Evolutionary conservation across 2,329 filamentous ascomycete genomes (phyloP).

Genomic region (Xylaria sp.): DNA sequence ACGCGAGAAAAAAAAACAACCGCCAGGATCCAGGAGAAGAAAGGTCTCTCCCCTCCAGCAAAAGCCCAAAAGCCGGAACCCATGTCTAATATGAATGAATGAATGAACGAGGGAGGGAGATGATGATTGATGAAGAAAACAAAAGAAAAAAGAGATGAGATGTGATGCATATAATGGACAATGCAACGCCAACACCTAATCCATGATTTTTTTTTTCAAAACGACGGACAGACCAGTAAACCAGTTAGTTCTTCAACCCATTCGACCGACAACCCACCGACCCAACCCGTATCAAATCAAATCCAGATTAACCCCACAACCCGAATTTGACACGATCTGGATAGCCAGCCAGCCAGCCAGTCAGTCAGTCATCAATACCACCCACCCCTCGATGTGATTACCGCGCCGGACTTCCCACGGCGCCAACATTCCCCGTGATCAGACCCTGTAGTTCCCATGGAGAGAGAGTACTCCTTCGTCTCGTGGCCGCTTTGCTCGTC

Average conservation of each 20-base stretch:
- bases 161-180: not conserved
- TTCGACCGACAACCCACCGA: too few relatives aligned
- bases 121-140: too few relatives aligned
- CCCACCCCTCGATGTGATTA: constrained; percentile 1
- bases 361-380: too few relatives aligned
- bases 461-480: constrained; percentile 78
- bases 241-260: too few relatives aligned
- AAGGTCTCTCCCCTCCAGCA: not conserved
- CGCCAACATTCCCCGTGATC: constrained; percentile 63
- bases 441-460: constrained; percentile 78
- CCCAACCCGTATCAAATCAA: too few relatives aligned
- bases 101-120: too few relatives aligned
- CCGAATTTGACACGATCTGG: not conserved
- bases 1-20: too few relatives aligned
- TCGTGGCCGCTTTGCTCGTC: constrained; percentile 64
- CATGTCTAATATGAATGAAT: not conserved
- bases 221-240: too few relatives aligned
- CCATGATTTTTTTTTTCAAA: too few relatives aligned
- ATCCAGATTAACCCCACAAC: not conserved
- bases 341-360: too few relatives aligned
- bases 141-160: not conserved
- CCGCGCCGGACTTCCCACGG: constrained; percentile 34
- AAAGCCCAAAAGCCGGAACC: not conserved
- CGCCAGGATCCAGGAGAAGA: not conserved
- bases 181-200: not conserved